phyloP scores from a whole-genome alignment of 2,329 filamentous ascomycete species.

The Cercospora nicotianae region DNA sequence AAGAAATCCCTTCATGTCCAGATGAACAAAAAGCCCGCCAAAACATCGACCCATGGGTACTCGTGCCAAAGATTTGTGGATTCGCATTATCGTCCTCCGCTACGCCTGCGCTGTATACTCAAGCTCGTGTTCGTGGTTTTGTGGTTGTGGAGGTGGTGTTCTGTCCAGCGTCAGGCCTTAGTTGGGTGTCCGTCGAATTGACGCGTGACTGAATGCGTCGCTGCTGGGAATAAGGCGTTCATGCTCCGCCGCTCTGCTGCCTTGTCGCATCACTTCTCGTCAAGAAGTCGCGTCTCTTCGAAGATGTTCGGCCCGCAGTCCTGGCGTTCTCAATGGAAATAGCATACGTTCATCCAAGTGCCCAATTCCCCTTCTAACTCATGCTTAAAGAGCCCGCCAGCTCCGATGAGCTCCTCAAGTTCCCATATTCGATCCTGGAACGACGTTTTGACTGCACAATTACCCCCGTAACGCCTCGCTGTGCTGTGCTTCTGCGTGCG shows the following conservation, averaged over 20 bases:
- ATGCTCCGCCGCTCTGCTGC: background rate
- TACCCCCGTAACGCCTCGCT: conserved; percentile 17
- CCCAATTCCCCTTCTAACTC: conserved; percentile 5
- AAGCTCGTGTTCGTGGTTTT: background rate
- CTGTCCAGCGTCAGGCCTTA: conserved; percentile 12
- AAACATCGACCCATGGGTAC: conserved; percentile 10
- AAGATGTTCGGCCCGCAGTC: background rate
- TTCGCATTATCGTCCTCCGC: conserved; percentile 16
- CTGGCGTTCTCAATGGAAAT: background rate
- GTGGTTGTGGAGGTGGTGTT: background rate
- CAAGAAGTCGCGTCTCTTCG: background rate
- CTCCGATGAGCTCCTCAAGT: background rate
- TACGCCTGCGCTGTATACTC: conserved; percentile 14
- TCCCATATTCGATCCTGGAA: conserved; percentile 5
- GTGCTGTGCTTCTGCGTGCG: conserved; percentile 10
- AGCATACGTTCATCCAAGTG: background rate
- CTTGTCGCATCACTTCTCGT: background rate
- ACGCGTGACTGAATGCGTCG: background rate
- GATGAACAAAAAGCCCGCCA: conserved; percentile 6
- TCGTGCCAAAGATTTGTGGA: background rate
- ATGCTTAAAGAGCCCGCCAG: background rate
- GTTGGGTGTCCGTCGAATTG: background rate
- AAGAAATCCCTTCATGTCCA: conserved; percentile 13
- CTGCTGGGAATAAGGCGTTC: background rate
- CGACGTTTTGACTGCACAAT: conserved; percentile 12